phyloP scores from a whole-genome alignment of 2,329 filamentous ascomycete genomes.

The Anthostomella pinea region DNA sequence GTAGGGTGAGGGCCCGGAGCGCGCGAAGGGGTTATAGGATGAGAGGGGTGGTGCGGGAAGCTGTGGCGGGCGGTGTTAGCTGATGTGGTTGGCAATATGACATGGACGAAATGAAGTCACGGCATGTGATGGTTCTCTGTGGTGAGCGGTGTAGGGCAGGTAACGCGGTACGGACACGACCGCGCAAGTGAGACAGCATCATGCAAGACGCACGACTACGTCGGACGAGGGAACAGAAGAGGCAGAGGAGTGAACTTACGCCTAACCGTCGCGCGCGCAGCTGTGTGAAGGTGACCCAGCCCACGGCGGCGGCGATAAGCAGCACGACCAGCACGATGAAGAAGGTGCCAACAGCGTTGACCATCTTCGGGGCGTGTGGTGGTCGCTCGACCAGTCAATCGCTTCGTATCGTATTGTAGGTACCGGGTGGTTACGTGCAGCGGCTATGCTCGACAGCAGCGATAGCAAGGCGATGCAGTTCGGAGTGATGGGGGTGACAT shows the following conservation, averaged over 20 bases:
- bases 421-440: constrained; percentile 1
- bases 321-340: constrained; percentile 70
- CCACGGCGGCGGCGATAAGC: constrained; percentile 52
- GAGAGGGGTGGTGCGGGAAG: constrained; percentile 67
- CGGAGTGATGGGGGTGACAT: neutral
- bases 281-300: constrained; percentile 70
- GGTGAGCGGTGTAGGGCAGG: constrained; percentile 2
- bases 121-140: constrained; percentile 3
- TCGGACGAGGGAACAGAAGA: neutral
- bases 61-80: constrained; percentile 32
- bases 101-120: neutral
- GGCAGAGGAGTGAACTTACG: constrained; percentile 40
- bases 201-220: neutral
- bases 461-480: neutral
- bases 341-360: constrained; percentile 63
- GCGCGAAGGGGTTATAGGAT: constrained; percentile 70
- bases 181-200: constrained; percentile 2
- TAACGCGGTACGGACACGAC: constrained; percentile 1
- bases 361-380: constrained; percentile 31
- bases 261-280: constrained; percentile 71
- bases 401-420: neutral
- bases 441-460: constrained; percentile 1
- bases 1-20: constrained; percentile 42
- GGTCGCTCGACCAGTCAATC: neutral
- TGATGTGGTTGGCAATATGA: constrained; percentile 4